Conservation (phyloP, 129 eudicot genomes). For the Escallonia rubra region DNA sequence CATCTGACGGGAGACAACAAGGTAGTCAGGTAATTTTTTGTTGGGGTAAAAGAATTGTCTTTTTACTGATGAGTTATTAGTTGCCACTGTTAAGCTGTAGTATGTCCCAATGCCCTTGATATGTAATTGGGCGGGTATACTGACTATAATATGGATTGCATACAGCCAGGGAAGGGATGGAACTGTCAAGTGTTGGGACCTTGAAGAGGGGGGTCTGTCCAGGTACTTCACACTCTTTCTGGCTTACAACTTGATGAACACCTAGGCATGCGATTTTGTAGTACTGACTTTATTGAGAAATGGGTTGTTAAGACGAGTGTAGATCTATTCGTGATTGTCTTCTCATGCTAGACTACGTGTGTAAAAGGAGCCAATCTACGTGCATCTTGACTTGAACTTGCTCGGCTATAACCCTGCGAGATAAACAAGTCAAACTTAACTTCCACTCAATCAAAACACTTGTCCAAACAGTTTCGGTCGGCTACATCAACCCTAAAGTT, state of each 20-base stretch:
- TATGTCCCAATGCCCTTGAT: background rate
- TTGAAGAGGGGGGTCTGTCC: slow-evolving; percentile 69
- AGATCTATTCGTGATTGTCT: too few relatives aligned
- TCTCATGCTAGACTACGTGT: too few relatives aligned
- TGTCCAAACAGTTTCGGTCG: too few relatives aligned
- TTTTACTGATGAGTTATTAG: background rate
- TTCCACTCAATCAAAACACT: too few relatives aligned
- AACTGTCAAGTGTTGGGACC: slow-evolving; percentile 78
- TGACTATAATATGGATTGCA: background rate
- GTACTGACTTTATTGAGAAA: too few relatives aligned
- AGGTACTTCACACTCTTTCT: slow-evolving; percentile 35
- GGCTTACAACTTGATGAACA: background rate
- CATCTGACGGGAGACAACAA: slow-evolving; percentile 52
- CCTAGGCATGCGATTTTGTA: background rate
- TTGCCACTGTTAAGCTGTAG: background rate
- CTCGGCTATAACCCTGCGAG: too few relatives aligned
- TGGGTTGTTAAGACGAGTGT: too few relatives aligned
- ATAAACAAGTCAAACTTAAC: too few relatives aligned
- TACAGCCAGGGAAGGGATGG: slow-evolving; percentile 94
- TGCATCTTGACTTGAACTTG: too few relatives aligned
- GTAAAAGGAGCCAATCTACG: too few relatives aligned
- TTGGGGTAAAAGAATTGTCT: background rate
- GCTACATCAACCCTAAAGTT: too few relatives aligned
- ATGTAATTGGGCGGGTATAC: background rate
- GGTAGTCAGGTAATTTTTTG: slow-evolving; percentile 49